Conservation (phyloP, 257 asterid species). For the Ligustrum vulgare region DNA sequence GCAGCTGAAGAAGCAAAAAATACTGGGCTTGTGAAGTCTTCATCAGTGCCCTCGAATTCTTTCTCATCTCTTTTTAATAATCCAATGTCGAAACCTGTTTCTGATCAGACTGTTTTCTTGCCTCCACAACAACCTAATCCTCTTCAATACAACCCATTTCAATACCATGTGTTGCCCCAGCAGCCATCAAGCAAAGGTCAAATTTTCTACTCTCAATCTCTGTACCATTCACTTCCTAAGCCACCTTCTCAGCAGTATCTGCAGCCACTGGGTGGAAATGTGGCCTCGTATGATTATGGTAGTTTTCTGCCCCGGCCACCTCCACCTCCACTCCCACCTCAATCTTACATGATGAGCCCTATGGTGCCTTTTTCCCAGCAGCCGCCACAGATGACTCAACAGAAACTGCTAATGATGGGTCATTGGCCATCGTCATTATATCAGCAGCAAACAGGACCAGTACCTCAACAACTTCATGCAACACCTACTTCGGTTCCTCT, state of each 20-base stretch:
- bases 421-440: conserved; percentile 36
- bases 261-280: conserved; percentile 53
- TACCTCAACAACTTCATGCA: conserved; percentile 33
- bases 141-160: conserved; percentile 49
- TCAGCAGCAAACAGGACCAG: conserved; percentile 37
- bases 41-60: conserved; percentile 46
- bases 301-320: conserved; percentile 44
- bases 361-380: conserved; percentile 59
- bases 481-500: conserved; percentile 62
- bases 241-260: conserved; percentile 55
- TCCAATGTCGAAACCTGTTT: conserved; percentile 30
- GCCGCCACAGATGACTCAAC: not conserved
- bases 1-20: conserved; percentile 87
- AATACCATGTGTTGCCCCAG: conserved; percentile 31
- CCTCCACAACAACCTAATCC: conserved; percentile 31
- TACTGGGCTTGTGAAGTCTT: conserved; percentile 57
- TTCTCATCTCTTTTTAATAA: conserved; percentile 33
- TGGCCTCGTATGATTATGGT: conserved; percentile 55
- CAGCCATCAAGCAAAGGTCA: conserved; percentile 39
- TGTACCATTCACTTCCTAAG: conserved; percentile 50
- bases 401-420: conserved; percentile 24
- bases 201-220: conserved; percentile 49
- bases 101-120: conserved; percentile 46
- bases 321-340: conserved; percentile 37
- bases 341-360: conserved; percentile 56